A percentile compares a stretch with the other conserved stretches of the same genome.
Evolutionary conservation across 768 basidiomycete species (phyloP).

Genomic region (Boletus rex-veris): DNA sequence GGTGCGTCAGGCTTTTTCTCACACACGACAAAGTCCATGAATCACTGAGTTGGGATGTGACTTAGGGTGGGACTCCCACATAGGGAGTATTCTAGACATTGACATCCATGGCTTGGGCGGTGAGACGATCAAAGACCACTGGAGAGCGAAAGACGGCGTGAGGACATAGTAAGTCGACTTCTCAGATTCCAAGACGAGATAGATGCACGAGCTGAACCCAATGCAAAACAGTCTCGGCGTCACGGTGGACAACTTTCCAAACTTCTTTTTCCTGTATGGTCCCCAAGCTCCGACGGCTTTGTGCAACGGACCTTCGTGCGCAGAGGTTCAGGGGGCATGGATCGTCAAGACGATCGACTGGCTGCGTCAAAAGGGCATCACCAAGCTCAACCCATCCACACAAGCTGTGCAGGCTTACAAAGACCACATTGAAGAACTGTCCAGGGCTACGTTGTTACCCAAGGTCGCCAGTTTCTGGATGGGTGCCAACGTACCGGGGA

Average conservation of each 20-base stretch:
- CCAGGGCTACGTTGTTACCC: neutral
- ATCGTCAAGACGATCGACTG: slow-evolving; percentile 3
- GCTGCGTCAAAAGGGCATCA: neutral
- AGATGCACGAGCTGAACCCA: too few relatives aligned
- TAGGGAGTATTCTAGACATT: slow-evolving; percentile 1
- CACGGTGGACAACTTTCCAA: slow-evolving; percentile 6
- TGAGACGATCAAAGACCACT: slow-evolving; percentile 7
- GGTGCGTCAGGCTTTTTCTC: neutral
- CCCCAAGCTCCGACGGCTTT: slow-evolving; percentile 10
- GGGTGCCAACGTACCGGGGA: slow-evolving; percentile 9
- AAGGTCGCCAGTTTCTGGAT: slow-evolving; percentile 8
- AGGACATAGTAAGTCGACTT: slow-evolving; percentile 4
- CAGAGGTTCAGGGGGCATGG: slow-evolving; percentile 4
- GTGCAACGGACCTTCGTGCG: slow-evolving; percentile 3
- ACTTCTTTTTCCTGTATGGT: slow-evolving; percentile 5
- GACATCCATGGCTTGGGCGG: slow-evolving; percentile 5
- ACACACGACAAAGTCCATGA: neutral
- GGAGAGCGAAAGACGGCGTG: slow-evolving; percentile 3
- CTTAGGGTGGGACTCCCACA: slow-evolving; percentile 5
- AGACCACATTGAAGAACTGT: neutral
- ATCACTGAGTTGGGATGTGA: neutral
- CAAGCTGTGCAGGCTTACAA: neutral
- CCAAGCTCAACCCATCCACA: slow-evolving; percentile 5
- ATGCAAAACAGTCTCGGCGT: neutral
- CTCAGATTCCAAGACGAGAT: neutral